phyloP scores from a whole-genome alignment of 306 rosid species.

The Cucurbita maxima region DNA sequence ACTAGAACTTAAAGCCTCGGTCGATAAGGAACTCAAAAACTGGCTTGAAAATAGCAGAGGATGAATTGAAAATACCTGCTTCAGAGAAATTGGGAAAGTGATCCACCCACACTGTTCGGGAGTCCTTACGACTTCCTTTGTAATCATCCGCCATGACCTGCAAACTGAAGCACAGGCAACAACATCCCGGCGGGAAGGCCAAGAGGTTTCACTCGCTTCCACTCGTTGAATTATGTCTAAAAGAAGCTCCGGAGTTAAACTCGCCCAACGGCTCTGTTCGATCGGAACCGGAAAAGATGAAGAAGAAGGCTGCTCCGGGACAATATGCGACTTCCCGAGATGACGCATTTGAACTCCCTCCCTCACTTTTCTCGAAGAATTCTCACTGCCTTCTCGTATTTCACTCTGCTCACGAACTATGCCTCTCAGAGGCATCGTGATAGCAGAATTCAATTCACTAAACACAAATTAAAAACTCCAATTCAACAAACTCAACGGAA shows the following conservation, averaged over 20 bases:
- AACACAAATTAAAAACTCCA: not conserved
- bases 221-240: conserved; percentile 73
- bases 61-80: conserved; percentile 42
- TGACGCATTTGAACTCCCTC: conserved; percentile 28
- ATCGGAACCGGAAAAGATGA: not conserved
- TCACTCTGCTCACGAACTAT: conserved; percentile 43
- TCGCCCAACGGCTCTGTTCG: conserved; percentile 55
- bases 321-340: conserved; percentile 61
- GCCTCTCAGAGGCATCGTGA: conserved; percentile 43
- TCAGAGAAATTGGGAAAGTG: conserved; percentile 79
- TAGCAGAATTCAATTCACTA: conserved; percentile 4
- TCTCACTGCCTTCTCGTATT: conserved; percentile 40
- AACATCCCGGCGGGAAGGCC: conserved; percentile 72
- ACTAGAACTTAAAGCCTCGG: not conserved
- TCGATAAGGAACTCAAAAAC: not conserved
- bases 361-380: conserved; percentile 31
- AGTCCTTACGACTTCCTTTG: conserved; percentile 64
- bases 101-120: conserved; percentile 68
- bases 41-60: not conserved
- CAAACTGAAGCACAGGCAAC: conserved; percentile 90
- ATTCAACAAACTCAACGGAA: not conserved
- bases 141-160: conserved; percentile 61
- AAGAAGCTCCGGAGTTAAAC: conserved; percentile 70
- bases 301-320: conserved; percentile 44
- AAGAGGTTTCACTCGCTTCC: conserved; percentile 55